Conservation (phyloP, 2,329 filamentous ascomycete genomes). For the Trichoderma cornu-damae region DNA sequence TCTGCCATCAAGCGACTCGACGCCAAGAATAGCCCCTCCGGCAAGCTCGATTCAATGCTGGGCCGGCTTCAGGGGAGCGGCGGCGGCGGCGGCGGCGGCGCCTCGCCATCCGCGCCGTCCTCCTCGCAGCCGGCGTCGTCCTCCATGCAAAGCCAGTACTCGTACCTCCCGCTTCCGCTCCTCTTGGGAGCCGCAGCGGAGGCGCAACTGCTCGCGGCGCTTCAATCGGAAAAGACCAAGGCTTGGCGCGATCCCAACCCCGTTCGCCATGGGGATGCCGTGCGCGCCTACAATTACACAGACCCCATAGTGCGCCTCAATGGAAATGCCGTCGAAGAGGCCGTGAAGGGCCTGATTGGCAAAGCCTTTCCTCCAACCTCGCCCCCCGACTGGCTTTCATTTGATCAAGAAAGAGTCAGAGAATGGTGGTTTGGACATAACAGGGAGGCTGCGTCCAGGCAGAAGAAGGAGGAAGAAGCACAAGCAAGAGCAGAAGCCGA, state of each 20-base stretch:
- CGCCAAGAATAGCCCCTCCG: conserved; percentile 32
- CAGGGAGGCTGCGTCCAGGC: conserved; percentile 35
- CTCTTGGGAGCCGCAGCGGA: conserved; percentile 34
- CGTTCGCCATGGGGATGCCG: conserved; percentile 29
- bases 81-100: no score
- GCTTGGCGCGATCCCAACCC: conserved; percentile 42
- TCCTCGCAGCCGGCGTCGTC: conserved; percentile 19
- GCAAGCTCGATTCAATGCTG: conserved; percentile 39
- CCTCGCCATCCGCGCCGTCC: conserved; percentile 15
- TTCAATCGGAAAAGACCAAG: conserved; percentile 41
- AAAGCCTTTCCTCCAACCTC: conserved; percentile 47
- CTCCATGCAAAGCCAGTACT: conserved; percentile 11
- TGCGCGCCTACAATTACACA: conserved; percentile 35
- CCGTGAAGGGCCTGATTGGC: conserved; percentile 39
- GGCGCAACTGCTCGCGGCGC: conserved; percentile 39
- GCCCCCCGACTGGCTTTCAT: conserved; percentile 49
- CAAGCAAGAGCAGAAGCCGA: conserved; percentile 33
- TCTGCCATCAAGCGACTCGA: conserved; percentile 43
- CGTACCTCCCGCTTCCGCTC: conserved; percentile 28
- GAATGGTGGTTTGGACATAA: conserved; percentile 51
- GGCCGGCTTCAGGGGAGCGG: conserved; percentile 34
- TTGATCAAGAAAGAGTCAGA: conserved; percentile 42
- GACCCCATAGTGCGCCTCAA: conserved; percentile 42
- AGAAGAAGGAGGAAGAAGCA: conserved; percentile 38
- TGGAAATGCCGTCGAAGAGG: conserved; percentile 39